Conservation (phyloP, 345 rosid species). For the Eucalyptus grandis region DNA sequence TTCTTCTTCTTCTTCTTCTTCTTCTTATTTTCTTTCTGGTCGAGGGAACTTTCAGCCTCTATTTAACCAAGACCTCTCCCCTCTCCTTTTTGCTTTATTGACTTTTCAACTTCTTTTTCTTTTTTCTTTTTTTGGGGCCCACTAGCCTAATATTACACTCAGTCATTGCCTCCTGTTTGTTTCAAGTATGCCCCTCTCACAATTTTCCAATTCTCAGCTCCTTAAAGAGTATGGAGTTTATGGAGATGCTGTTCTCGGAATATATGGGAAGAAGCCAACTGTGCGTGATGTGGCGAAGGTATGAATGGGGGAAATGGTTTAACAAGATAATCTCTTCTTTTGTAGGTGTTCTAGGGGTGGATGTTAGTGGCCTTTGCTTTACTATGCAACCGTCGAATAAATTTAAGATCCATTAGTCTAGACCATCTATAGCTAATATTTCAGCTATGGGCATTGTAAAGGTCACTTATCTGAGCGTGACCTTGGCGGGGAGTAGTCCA, state of each 20-base stretch:
- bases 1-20: too few species aligned
- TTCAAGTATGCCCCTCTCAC: background rate
- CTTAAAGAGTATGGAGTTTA: slow-evolving; percentile 65
- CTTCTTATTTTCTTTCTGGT: too few species aligned
- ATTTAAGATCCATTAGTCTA: background rate
- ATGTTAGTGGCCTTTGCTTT: background rate
- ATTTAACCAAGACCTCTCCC: too few species aligned
- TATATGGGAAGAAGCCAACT: slow-evolving; percentile 59
- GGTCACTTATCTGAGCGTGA: background rate
- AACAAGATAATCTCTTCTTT: background rate
- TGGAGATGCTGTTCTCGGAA: slow-evolving; percentile 73
- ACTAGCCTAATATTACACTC: background rate
- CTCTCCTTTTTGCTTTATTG: too few species aligned
- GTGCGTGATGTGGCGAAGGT: slow-evolving; percentile 77
- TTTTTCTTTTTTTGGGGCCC: too few species aligned
- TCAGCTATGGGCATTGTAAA: background rate
- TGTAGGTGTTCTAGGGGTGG: background rate
- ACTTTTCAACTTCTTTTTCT: too few species aligned
- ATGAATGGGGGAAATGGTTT: background rate
- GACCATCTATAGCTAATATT: background rate
- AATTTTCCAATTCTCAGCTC: slow-evolving; percentile 17
- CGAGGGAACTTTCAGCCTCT: too few species aligned
- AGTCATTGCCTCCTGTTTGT: background rate
- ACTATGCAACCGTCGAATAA: background rate
- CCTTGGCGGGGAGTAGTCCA: background rate